Evolutionary conservation across 2,329 filamentous ascomycete genomes (phyloP), one percentile per base, ranked within the genome.

Genomic region (Diaporthe citrichinensis): DNA sequence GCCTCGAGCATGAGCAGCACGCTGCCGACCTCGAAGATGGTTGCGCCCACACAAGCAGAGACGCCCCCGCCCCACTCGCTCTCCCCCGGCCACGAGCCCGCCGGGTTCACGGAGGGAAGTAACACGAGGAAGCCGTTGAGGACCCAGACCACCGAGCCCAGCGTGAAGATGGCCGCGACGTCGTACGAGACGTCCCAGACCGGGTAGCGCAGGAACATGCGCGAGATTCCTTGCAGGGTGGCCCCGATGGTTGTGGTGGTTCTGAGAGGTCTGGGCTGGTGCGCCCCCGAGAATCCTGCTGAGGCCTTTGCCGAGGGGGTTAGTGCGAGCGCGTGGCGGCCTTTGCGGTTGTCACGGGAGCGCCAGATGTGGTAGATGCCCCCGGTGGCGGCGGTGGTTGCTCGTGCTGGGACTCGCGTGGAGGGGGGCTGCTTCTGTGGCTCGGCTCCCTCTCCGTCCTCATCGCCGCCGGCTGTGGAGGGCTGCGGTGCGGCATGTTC

Each of bases 11-110:
- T 86, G 36, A 94, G 85, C 2, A 94, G 82, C 1, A 94, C 80
- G 49, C 90, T 91, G 0, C 92, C 92, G 5, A 92, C 72, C 78
- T 92, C 91, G 80, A 94, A 94, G 9, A 94, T 84, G 0, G 91
- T 92, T 0, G 92, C 92, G 5, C 92, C 92, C n/a, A 94, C 86
- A 78, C 93, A 91, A 0, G 90, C 91, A 0, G 89, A 91, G 31
- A 93, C 86, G 1, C 92, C 93, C 4, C 90, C 92, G 0, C 86
- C 92, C 77, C 85, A 84, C 10, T 85, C 76, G 1, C 84, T 82
- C 81, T 94, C 92, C 41, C 85, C 85, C 0, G 83, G 59, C 78
- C 94, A 93, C 74, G 88, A 86, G 0, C 87, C 87, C 0, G 80
- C 84, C 0, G 92, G 91, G 9, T 83, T 81, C 34, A 85, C 84